These are phyloP conservation scores for Dipteronia dyeriana DNA, from an alignment of 345 rosid genomes.

Conservation along the genomic window DNA sequence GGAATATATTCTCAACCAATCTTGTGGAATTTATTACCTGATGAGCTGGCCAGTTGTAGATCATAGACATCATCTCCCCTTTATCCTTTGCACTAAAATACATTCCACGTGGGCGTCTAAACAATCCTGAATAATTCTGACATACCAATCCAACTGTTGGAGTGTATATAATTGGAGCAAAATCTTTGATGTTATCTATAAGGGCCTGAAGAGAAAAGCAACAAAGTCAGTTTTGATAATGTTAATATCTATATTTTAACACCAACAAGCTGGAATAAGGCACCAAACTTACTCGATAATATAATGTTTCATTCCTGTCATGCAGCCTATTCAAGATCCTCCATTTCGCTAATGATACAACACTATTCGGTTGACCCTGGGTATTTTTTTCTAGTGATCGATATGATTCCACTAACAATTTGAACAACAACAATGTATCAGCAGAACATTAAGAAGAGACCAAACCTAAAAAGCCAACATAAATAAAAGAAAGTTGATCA, in stretches of 20 bases:
- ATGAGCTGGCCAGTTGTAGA: constrained; percentile 91
- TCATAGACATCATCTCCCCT: constrained; percentile 99
- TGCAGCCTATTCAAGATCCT: constrained; percentile 95
- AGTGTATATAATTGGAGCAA: constrained; percentile 93
- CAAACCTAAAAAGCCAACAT: neutral
- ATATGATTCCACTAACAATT: constrained; percentile 77
- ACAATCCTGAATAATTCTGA: constrained; percentile 95
- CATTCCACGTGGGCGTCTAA: constrained; percentile 98
- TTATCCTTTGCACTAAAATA: constrained; percentile 99
- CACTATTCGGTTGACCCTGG: constrained; percentile 53
- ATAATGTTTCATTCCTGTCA: constrained; percentile 95
- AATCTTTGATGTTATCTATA: constrained; percentile 88
- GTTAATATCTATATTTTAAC: neutral
- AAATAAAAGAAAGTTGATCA: neutral
- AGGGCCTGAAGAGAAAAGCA: constrained; percentile 63
- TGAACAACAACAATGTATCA: constrained; percentile 17
- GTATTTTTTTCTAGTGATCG: constrained; percentile 89
- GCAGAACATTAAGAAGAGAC: neutral
- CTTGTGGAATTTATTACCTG: constrained; percentile 40
- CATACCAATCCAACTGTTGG: constrained; percentile 98
- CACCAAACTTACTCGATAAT: constrained; percentile 67
- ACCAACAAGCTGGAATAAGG: constrained; percentile 17
- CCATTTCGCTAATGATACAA: constrained; percentile 90
- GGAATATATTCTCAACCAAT: neutral
- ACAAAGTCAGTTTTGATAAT: constrained; percentile 6